These are phyloP conservation scores for Rusavskia elegans DNA, from an alignment of 495 filamentous ascomycete genomes.

Conservation along the genomic window DNA sequence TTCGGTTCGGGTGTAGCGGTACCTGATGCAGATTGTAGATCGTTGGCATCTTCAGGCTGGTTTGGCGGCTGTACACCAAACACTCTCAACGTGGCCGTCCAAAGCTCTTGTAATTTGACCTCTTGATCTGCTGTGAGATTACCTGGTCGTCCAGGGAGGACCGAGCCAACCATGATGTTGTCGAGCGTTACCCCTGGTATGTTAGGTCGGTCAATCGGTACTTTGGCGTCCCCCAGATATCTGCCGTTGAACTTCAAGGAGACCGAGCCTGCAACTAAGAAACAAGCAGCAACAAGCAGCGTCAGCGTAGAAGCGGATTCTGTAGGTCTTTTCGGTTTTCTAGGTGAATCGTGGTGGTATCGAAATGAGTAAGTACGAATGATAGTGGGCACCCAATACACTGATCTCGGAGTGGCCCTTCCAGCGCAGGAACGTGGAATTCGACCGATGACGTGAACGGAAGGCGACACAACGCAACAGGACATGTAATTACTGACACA, in stretches of 20 bases:
- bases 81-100: slow-evolving; percentile 60
- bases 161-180: slow-evolving; percentile 23
- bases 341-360: background rate
- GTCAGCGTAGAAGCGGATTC: background rate
- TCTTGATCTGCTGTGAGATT: slow-evolving; percentile 82
- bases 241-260: background rate
- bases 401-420: background rate
- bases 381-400: background rate
- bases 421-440: background rate
- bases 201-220: background rate
- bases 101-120: slow-evolving; percentile 74
- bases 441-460: background rate
- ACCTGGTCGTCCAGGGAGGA: slow-evolving; percentile 62
- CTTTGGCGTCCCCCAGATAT: background rate
- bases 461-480: background rate
- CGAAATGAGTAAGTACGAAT: background rate
- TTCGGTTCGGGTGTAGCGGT: slow-evolving; percentile 36
- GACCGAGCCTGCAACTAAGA: background rate
- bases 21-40: slow-evolving; percentile 6
- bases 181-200: background rate
- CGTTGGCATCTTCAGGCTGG: slow-evolving; percentile 17
- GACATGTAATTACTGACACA: background rate
- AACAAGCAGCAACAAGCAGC: background rate
- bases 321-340: background rate
- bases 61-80: slow-evolving; percentile 46